Percentiles rank a stretch among this genome's conserved stretches.
Conservation (phyloP, 305 asterid genomes). For the Fraxinus ornus region DNA sequence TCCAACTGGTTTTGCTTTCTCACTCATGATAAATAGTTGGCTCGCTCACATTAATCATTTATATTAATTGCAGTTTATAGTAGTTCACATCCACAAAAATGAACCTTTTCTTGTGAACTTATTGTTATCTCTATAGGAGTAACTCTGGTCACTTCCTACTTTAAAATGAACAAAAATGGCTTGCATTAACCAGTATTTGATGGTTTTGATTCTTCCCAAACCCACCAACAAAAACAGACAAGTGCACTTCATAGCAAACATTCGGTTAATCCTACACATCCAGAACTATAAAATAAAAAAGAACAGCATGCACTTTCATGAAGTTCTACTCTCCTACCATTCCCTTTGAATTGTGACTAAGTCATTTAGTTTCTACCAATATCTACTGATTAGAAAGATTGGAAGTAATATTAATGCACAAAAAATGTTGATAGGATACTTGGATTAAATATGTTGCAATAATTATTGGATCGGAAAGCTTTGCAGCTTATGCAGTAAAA, state of each 20-base stretch:
- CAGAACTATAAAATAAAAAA: not conserved
- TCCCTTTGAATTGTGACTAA: not conserved
- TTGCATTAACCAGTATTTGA: not conserved
- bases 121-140: too few relatives aligned
- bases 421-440: too few relatives aligned
- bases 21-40: too few relatives aligned
- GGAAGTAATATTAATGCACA: not conserved
- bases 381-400: not conserved
- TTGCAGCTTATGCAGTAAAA: too few relatives aligned
- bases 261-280: not conserved
- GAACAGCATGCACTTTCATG: not conserved
- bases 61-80: too few relatives aligned
- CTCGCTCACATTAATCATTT: too few relatives aligned
- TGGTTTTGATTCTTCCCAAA: not conserved
- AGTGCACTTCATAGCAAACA: not conserved
- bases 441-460: too few relatives aligned
- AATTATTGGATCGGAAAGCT: too few relatives aligned
- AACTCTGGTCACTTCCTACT: too few relatives aligned
- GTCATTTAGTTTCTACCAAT: not conserved
- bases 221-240: not conserved
- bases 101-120: too few relatives aligned
- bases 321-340: not conserved
- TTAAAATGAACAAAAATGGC: not conserved
- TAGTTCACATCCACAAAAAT: too few relatives aligned
- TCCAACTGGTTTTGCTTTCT: too few relatives aligned